phyloP scores from a whole-genome alignment of 768 basidiomycete species.

The Floccularia luteovirens region DNA sequence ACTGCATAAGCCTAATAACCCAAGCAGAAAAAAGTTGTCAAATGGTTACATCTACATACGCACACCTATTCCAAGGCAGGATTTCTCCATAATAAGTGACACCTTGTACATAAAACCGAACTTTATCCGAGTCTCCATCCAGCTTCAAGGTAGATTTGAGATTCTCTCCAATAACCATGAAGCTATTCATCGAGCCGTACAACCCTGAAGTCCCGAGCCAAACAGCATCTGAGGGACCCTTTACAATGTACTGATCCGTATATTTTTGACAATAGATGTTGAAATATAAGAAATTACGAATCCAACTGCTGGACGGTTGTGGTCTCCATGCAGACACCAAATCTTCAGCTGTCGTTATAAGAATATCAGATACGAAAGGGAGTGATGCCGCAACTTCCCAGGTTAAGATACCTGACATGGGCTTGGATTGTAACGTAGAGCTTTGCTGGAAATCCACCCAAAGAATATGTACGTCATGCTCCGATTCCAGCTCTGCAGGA shows the following conservation, averaged over 20 bases:
- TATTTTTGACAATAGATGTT: neutral
- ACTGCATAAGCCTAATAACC: neutral
- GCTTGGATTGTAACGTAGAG: neutral
- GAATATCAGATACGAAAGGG: neutral
- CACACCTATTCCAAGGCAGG: neutral
- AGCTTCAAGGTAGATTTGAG: neutral
- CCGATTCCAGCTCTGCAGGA: neutral
- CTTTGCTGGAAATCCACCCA: neutral
- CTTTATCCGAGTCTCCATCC: neutral
- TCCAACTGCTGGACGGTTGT: neutral
- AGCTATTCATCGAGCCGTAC: neutral
- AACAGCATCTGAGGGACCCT: neutral
- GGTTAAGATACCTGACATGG: neutral
- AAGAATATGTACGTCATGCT: neutral
- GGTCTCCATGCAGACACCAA: neutral
- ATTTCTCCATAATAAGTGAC: neutral
- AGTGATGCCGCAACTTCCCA: neutral
- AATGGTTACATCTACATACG: neutral
- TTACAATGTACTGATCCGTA: neutral
- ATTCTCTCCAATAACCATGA: neutral
- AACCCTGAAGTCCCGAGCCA: slow-evolving; percentile 1
- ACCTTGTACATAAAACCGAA: neutral
- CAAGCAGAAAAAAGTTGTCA: neutral
- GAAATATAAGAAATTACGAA: slow-evolving; percentile 1
- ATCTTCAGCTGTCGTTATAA: neutral